Evolutionary conservation across 352 stramenopile genomes (phyloP).

Genomic region (Phytopythium oedochilum): DNA sequence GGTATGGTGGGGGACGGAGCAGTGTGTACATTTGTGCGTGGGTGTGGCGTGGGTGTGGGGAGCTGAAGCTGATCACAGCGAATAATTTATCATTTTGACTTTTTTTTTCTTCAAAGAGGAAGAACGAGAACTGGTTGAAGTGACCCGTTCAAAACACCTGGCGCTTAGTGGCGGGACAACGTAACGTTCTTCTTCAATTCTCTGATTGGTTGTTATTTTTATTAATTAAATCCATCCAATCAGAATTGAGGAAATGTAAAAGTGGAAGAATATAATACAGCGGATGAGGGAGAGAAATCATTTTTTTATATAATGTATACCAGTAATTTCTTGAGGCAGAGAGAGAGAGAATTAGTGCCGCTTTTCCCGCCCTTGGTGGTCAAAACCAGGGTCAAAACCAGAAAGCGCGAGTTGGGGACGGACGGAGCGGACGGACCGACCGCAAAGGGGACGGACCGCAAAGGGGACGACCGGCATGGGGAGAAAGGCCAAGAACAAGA

Average conservation of each 20-base stretch:
- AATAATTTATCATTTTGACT: not conserved
- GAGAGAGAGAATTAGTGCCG: not conserved
- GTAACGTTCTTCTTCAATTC: no score
- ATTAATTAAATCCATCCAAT: no score
- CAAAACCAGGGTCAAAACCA: not conserved
- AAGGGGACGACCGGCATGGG: not conserved
- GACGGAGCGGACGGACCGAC: not conserved
- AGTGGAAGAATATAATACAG: no score
- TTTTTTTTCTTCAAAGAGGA: no score
- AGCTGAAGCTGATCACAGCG: not conserved
- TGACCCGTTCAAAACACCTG: no score
- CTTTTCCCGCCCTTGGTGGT: not conserved
- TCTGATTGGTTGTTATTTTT: no score
- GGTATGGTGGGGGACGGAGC: not conserved
- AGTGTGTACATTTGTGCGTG: not conserved
- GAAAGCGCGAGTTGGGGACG: not conserved
- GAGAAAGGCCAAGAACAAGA: conserved; percentile 5
- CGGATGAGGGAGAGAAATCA: not conserved
- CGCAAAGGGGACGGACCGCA: no score
- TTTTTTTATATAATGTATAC: no score
- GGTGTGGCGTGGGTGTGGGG: not conserved
- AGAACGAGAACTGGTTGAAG: no score
- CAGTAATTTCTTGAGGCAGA: no score
- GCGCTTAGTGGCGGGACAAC: no score
- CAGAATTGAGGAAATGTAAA: no score